Conservation (phyloP, 257 asterid genomes). For the Schizonepeta tenuifolia region DNA sequence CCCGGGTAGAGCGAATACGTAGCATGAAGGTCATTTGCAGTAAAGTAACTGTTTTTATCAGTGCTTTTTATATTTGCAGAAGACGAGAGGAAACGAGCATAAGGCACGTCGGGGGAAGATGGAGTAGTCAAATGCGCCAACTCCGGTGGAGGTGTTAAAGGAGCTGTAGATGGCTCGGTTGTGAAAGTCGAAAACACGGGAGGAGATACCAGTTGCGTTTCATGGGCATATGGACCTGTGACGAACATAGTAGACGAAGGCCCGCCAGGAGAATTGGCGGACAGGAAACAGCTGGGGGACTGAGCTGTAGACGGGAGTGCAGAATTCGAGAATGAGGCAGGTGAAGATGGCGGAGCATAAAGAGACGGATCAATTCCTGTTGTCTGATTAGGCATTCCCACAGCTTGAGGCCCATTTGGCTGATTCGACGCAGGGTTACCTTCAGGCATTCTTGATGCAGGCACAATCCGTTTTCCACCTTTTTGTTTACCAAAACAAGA, state of each 20-base stretch:
- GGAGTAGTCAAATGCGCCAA: conserved; percentile 87
- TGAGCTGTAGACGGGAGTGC: conserved; percentile 82
- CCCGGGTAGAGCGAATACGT: conserved; percentile 74
- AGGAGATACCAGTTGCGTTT: conserved; percentile 83
- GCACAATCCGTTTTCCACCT: conserved; percentile 82
- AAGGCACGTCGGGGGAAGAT: conserved; percentile 95
- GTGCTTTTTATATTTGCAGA: conserved; percentile 48
- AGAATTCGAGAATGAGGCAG: conserved; percentile 77
- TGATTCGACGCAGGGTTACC: conserved; percentile 54
- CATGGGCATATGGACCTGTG: conserved; percentile 89
- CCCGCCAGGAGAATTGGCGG: conserved; percentile 76
- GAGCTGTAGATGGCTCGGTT: conserved; percentile 91
- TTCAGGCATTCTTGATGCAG: conserved; percentile 76
- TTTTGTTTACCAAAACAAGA: conserved; percentile 79
- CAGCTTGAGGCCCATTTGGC: conserved; percentile 61
- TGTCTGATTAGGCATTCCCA: conserved; percentile 65
- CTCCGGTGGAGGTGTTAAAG: conserved; percentile 88
- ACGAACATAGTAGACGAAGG: conserved; percentile 74
- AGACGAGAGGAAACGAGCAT: conserved; percentile 75
- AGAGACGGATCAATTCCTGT: conserved; percentile 53
- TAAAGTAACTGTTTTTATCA: conserved; percentile 42
- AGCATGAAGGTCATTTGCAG: conserved; percentile 67
- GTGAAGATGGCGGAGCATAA: conserved; percentile 87
- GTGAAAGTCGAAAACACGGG: conserved; percentile 89
- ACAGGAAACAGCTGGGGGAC: conserved; percentile 75